These are phyloP conservation scores for Allantophomopsis lycopodina DNA, from an alignment of 2,329 filamentous ascomycete genomes.

Conservation along the genomic window DNA sequence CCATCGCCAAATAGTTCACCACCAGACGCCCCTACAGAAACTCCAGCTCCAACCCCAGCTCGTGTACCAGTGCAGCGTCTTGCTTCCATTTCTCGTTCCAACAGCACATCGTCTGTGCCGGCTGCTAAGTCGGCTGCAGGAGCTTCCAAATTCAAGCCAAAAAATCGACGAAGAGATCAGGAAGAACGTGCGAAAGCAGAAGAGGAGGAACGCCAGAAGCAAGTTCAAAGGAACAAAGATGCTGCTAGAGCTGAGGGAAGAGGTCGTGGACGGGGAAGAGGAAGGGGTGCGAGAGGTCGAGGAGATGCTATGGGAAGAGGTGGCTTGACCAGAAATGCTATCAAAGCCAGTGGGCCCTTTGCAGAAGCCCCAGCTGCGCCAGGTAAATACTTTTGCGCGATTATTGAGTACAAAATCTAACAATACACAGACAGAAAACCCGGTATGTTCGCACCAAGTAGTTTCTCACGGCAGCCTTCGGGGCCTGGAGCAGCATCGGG, in stretches of 20 bases:
- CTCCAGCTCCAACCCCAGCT: slow-evolving; percentile 15
- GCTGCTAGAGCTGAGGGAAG: slow-evolving; percentile 4
- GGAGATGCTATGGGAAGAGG: slow-evolving; percentile 18
- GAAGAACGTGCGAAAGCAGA: slow-evolving; percentile 11
- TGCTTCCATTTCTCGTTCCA: background rate
- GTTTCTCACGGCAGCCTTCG: slow-evolving; percentile 1
- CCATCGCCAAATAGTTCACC: slow-evolving; percentile 16
- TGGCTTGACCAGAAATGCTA: slow-evolving; percentile 1
- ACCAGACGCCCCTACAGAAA: slow-evolving; percentile 13
- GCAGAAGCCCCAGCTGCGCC: slow-evolving; percentile 8
- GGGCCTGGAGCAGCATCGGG: background rate
- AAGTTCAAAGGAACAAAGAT: slow-evolving; percentile 5
- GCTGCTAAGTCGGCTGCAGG: background rate
- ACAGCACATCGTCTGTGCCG: slow-evolving; percentile 1
- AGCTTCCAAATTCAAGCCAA: slow-evolving; percentile 17
- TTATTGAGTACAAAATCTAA: background rate
- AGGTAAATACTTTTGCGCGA: slow-evolving; percentile 7
- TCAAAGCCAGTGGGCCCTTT: slow-evolving; percentile 9
- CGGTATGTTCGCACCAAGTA: slow-evolving; percentile 1
- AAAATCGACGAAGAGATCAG: slow-evolving; percentile 13
- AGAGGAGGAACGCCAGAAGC: slow-evolving; percentile 4
- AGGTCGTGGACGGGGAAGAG: slow-evolving; percentile 2
- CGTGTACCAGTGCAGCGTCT: slow-evolving; percentile 3
- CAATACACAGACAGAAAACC: slow-evolving; percentile 1
- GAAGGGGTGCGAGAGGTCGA: slow-evolving; percentile 8